Conservation (phyloP, 352 stramenopile genomes). For the Thraustotheca clavata region DNA sequence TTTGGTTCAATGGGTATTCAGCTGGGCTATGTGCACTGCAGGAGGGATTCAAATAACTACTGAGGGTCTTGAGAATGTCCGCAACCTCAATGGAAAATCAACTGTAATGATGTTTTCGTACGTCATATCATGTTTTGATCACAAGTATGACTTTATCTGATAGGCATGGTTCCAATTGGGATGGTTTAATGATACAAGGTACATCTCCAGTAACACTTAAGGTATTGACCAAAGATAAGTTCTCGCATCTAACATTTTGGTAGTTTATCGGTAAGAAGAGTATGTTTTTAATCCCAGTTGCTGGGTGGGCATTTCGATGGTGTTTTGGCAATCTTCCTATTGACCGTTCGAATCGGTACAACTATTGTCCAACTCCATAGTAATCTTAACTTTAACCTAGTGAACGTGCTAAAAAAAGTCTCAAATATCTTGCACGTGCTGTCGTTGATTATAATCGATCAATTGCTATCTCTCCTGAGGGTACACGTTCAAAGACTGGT, state of each 20-base stretch:
- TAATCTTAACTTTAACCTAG: slow-evolving; percentile 18
- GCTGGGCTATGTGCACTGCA: slow-evolving; percentile 32
- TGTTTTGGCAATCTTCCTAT: slow-evolving; percentile 74
- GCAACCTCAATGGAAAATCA: slow-evolving; percentile 40
- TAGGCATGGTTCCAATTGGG: slow-evolving; percentile 74
- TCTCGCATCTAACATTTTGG: background rate
- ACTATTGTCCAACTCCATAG: background rate
- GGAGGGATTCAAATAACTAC: slow-evolving; percentile 38
- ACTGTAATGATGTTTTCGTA: slow-evolving; percentile 81
- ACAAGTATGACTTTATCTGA: background rate
- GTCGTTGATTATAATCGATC: slow-evolving; percentile 66
- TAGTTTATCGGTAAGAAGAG: slow-evolving; percentile 81
- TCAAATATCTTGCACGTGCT: slow-evolving; percentile 56
- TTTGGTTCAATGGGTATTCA: slow-evolving; percentile 25
- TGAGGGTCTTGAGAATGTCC: slow-evolving; percentile 46
- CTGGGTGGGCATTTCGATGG: slow-evolving; percentile 68
- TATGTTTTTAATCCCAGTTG: slow-evolving; percentile 67
- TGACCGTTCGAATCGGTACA: slow-evolving; percentile 57
- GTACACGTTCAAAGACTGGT: slow-evolving; percentile 73
- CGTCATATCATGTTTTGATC: background rate
- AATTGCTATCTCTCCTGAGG: slow-evolving; percentile 75
- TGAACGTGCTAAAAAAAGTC: slow-evolving; percentile 49
- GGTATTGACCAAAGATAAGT: slow-evolving; percentile 22
- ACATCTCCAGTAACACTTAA: slow-evolving; percentile 63
- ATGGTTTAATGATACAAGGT: slow-evolving; percentile 75